These are phyloP conservation scores for Thalassiosira profunda DNA, from an alignment of 108 stramenopile genomes.

Conservation along the genomic window DNA sequence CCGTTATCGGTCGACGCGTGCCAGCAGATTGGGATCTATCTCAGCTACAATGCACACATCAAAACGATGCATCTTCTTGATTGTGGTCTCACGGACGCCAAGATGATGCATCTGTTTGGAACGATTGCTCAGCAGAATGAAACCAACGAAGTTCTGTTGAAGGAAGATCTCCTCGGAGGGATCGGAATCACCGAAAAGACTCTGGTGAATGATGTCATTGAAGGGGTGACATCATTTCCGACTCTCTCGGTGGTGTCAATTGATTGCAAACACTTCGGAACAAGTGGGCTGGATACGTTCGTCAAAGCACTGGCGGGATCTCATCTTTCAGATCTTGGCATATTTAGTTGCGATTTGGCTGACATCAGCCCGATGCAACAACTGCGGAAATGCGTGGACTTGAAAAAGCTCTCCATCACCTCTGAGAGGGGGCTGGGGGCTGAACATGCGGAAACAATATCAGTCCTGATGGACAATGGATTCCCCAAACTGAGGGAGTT, in stretches of 20 bases:
- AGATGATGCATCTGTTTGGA: conserved; percentile 23
- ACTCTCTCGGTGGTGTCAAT: conserved; percentile 6
- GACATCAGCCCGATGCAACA: not conserved
- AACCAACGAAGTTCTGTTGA: conserved; percentile 18
- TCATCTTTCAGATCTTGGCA: not conserved
- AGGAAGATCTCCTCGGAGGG: not conserved
- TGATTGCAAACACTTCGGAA: conserved; percentile 5
- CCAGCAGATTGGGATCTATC: conserved; percentile 12
- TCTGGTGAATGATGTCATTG: not conserved
- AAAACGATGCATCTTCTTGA: not conserved
- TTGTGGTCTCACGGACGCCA: not conserved
- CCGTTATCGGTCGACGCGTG: not conserved
- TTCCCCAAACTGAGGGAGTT: conserved; percentile 3
- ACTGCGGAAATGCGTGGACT: not conserved
- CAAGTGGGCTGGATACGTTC: conserved; percentile 11
- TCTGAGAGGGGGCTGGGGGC: not conserved
- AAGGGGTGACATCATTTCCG: conserved; percentile 2
- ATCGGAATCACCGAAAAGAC: not conserved
- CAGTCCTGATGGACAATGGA: conserved; percentile 9
- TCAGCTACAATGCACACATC: conserved; percentile 12
- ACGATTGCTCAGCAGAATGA: conserved; percentile 14
- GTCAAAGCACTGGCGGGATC: conserved; percentile 13
- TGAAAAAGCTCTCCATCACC: not conserved
- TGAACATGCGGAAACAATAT: not conserved
- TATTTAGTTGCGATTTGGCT: not conserved